Percentiles rank a stretch among this genome's conserved stretches.
Evolutionary conservation across 2,329 filamentous ascomycete genomes (phyloP).

Genomic region (Hypoxylon sp.): DNA sequence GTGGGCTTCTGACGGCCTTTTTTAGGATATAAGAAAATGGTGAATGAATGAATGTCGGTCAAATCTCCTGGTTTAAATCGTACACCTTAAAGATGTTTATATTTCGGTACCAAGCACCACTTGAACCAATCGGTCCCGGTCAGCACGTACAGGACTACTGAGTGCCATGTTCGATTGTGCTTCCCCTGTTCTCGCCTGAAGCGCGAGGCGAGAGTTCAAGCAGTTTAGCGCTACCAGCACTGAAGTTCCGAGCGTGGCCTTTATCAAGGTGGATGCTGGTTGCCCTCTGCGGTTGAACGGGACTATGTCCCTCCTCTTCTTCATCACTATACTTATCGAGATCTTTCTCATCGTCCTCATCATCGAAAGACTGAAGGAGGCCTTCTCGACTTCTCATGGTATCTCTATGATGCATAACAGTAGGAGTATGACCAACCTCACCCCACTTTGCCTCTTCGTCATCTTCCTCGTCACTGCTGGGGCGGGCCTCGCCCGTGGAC

Average conservation of each 20-base stretch:
- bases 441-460: constrained; percentile 67
- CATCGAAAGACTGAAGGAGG: constrained; percentile 60
- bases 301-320: constrained; percentile 49
- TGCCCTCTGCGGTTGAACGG: constrained; percentile 70
- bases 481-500: constrained; percentile 66
- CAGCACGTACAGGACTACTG: constrained; percentile 42
- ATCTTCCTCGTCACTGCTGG: constrained; percentile 73
- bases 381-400: constrained; percentile 69
- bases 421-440: constrained; percentile 64
- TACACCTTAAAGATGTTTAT: constrained; percentile 23
- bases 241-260: constrained; percentile 78
- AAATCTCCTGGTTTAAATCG: constrained; percentile 43
- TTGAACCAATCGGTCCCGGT: constrained; percentile 19
- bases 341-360: constrained; percentile 51
- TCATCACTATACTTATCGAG: constrained; percentile 53
- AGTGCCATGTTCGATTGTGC: constrained; percentile 52
- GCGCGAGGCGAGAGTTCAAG: constrained; percentile 74
- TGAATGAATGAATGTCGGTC: constrained; percentile 54
- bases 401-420: constrained; percentile 65
- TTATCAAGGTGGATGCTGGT: constrained; percentile 78
- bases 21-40: constrained; percentile 43
- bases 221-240: constrained; percentile 82
- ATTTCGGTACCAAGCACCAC: constrained; percentile 28
- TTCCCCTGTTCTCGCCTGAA: constrained; percentile 67
- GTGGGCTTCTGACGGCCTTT: constrained; percentile 23